phyloP scores from a whole-genome alignment of 83 land plant species.

The Picea engelmannii region DNA sequence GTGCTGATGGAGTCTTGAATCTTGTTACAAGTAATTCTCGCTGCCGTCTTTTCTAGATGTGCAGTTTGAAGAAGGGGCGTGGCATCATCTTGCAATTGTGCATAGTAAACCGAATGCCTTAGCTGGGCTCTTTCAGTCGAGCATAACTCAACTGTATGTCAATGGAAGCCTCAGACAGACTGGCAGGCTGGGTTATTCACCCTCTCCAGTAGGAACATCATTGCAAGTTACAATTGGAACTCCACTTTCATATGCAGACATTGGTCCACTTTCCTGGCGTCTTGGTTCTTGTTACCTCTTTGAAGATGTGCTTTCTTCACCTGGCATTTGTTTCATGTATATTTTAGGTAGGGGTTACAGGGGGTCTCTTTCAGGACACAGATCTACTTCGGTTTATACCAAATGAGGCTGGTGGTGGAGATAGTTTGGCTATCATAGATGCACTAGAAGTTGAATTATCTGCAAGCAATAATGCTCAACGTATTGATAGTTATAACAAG shows the following conservation, averaged over 20 bases:
- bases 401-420: constrained; percentile 98
- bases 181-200: constrained; percentile 93
- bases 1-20: constrained; percentile 79
- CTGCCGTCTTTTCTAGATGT: constrained; percentile 74
- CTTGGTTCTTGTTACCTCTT: constrained; percentile 89
- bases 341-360: constrained; percentile 88
- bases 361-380: constrained; percentile 94
- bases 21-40: constrained; percentile 85
- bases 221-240: constrained; percentile 93
- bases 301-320: constrained; percentile 91
- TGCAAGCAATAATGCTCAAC: constrained; percentile 52
- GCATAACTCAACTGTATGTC: constrained; percentile 85
- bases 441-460: constrained; percentile 73
- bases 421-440: constrained; percentile 91
- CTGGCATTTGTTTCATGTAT: constrained; percentile 89
- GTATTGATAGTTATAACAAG: constrained; percentile 50
- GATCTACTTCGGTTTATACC: constrained; percentile 87
- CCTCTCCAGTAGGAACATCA: constrained; percentile 81
- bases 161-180: constrained; percentile 90
- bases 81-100: constrained; percentile 95
- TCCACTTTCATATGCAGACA: constrained; percentile 53
- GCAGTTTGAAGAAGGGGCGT: constrained; percentile 81
- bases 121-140: constrained; percentile 95
- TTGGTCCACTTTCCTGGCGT: constrained; percentile 69
- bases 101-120: constrained; percentile 98